Evolutionary conservation across 306 rosid genomes (phyloP).

Genomic region (Cicer chorassanicum): DNA sequence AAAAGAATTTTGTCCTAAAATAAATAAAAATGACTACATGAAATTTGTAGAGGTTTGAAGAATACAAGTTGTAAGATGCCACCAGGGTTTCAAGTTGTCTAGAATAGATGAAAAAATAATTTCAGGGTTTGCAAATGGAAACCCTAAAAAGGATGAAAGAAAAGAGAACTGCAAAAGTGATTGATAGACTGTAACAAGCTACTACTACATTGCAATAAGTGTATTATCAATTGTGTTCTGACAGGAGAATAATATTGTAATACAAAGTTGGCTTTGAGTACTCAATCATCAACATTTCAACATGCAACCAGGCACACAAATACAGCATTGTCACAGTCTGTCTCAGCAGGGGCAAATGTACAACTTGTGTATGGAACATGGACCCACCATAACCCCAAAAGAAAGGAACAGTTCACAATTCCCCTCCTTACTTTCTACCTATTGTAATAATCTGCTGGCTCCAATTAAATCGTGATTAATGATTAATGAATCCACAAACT

Average conservation of each 20-base stretch:
- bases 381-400: slow-evolving; percentile 46
- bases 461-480: slow-evolving; percentile 33
- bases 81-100: neutral
- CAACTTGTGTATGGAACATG: slow-evolving; percentile 44
- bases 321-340: slow-evolving; percentile 16
- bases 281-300: slow-evolving; percentile 41
- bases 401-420: slow-evolving; percentile 21
- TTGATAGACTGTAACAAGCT: slow-evolving; percentile 24
- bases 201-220: slow-evolving; percentile 35
- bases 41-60: neutral
- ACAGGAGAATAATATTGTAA: slow-evolving; percentile 31
- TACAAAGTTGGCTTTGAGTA: slow-evolving; percentile 32
- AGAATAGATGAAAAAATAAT: too few species aligned
- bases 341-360: slow-evolving; percentile 19
- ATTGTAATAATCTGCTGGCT: slow-evolving; percentile 21
- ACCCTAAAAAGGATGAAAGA: slow-evolving; percentile 35
- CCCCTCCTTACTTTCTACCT: slow-evolving; percentile 1
- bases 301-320: neutral
- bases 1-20: neutral
- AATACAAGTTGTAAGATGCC: neutral
- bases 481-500: slow-evolving; percentile 24
- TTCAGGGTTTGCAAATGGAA: slow-evolving; percentile 27
- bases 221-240: slow-evolving; percentile 29
- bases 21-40: slow-evolving; percentile 10
- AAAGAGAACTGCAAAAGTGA: slow-evolving; percentile 29